These are phyloP conservation scores for Eucalyptus paniculata DNA, from an alignment of 345 rosid genomes.

Conservation along the genomic window DNA sequence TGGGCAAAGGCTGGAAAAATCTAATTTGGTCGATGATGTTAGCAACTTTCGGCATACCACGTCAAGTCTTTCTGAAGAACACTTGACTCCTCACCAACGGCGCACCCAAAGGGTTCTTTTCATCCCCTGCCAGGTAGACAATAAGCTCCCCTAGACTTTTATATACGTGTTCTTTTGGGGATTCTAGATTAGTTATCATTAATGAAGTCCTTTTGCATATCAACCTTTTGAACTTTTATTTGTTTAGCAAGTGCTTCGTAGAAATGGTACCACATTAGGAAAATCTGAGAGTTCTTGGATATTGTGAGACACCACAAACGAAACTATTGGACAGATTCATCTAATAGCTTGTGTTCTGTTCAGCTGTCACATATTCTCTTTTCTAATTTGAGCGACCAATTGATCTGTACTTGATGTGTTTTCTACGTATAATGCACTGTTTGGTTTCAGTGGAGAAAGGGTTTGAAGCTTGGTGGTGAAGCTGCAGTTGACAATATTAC, in stretches of 20 bases:
- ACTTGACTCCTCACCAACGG: conserved; percentile 64
- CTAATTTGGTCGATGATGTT: conserved; percentile 96
- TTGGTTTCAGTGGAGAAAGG: conserved; percentile 84
- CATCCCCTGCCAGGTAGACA: conserved; percentile 90
- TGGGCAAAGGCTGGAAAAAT: conserved; percentile 96
- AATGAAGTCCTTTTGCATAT: neutral
- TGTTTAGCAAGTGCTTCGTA: neutral
- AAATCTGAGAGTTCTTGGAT: neutral
- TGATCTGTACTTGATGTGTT: neutral
- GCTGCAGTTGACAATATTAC: conserved; percentile 90
- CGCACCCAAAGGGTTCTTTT: conserved; percentile 76
- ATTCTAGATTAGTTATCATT: neutral
- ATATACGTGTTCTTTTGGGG: neutral
- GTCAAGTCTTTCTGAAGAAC: conserved; percentile 61
- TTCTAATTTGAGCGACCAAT: neutral
- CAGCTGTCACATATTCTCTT: neutral
- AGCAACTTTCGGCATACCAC: conserved; percentile 79
- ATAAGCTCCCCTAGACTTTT: neutral
- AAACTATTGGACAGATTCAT: neutral
- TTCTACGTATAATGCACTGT: neutral
- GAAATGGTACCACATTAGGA: neutral
- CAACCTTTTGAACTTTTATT: neutral
- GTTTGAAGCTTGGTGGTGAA: conserved; percentile 95
- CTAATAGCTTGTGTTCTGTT: neutral
- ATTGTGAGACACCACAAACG: neutral